phyloP scores from a whole-genome alignment of 202 grass and related monocot species.

The Schoenoplectus tabernaemontani region DNA sequence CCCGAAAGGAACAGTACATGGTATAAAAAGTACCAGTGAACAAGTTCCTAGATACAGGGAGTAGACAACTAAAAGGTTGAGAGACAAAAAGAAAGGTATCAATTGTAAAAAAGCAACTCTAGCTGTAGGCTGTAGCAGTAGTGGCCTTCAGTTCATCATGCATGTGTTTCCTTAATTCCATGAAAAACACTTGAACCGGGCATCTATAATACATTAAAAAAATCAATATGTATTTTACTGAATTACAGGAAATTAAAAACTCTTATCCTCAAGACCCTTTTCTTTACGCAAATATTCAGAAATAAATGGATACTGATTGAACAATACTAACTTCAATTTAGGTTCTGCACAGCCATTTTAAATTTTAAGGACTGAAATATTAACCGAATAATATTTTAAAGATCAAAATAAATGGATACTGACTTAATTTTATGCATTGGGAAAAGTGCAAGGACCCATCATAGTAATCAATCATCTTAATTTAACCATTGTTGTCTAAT shows the following conservation, averaged over 20 bases:
- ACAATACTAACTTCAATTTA: neutral
- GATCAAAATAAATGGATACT: too few relatives aligned
- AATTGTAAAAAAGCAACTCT: conserved; percentile 13
- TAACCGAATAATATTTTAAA: neutral
- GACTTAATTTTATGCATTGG: neutral
- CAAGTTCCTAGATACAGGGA: conserved; percentile 68
- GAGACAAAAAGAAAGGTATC: conserved; percentile 19
- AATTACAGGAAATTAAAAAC: neutral
- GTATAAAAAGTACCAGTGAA: conserved; percentile 27
- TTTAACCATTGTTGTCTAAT: neutral
- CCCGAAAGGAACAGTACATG: neutral
- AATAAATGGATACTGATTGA: neutral
- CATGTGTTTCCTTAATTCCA: neutral
- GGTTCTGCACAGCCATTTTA: neutral
- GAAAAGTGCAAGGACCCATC: neutral
- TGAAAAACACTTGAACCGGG: neutral
- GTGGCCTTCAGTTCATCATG: conserved; percentile 16
- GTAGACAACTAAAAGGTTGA: conserved; percentile 28
- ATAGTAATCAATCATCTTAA: neutral
- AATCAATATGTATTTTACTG: neutral
- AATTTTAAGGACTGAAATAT: neutral
- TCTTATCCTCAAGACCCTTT: neutral
- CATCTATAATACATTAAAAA: neutral
- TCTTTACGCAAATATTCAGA: neutral
- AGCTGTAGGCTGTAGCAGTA: conserved; percentile 21